A percentile compares a stretch with the other conserved stretches of the same genome.
Conservation (phyloP, 2,329 filamentous ascomycete genomes). For the Talaromyces funiculosus region DNA sequence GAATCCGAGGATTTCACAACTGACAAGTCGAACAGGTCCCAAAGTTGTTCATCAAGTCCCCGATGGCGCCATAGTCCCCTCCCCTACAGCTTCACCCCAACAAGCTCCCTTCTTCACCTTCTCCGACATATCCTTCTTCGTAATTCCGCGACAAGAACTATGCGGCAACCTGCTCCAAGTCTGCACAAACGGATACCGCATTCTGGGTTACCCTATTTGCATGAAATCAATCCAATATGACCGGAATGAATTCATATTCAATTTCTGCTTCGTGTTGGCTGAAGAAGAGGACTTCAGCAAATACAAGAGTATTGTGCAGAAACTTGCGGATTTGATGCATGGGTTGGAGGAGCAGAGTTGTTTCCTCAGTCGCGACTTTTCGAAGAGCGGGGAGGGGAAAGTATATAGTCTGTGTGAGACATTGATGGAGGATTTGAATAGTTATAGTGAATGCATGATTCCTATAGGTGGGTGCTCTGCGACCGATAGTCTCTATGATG, state of each 20-base stretch:
- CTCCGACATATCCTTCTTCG: conserved; percentile 78
- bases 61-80: conserved; percentile 51
- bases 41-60: conserved; percentile 62
- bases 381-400: conserved; percentile 44
- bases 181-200: conserved; percentile 65
- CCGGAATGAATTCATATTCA: conserved; percentile 97
- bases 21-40: conserved; percentile 41
- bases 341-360: conserved; percentile 88
- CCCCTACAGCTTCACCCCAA: conserved; percentile 37
- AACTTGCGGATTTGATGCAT: conserved; percentile 77
- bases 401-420: conserved; percentile 72
- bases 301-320: conserved; percentile 78
- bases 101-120: conserved; percentile 71
- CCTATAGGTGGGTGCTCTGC: conserved; percentile 64
- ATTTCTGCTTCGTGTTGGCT: conserved; percentile 81
- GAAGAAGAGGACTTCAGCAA: conserved; percentile 65
- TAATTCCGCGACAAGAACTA: conserved; percentile 91
- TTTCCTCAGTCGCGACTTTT: conserved; percentile 56
- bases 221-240: conserved; percentile 77
- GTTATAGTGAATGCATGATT: conserved; percentile 98
- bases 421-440: conserved; percentile 87
- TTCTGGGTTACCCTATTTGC: conserved; percentile 85
- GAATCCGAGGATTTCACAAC: background rate
- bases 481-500: background rate
- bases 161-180: conserved; percentile 81